Evolutionary conservation across 2,329 filamentous ascomycete genomes (phyloP), one percentile per base, ranked within the genome.

Genomic region (Knufia petricola): DNA sequence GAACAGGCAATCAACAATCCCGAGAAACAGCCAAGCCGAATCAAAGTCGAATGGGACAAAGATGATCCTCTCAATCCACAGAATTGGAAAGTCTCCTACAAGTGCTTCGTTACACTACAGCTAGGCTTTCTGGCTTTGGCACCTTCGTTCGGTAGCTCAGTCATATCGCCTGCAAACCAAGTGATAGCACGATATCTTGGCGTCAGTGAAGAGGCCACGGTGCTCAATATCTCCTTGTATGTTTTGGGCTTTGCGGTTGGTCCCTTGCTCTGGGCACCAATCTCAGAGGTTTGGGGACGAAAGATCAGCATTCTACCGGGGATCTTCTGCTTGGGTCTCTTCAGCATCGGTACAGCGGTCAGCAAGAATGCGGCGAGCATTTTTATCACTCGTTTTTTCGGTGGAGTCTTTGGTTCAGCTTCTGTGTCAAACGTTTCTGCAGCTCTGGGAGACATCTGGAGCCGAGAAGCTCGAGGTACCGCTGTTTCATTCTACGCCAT

Each of bases 101-200:
- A 75, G 58, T 64, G 61, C 39, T 73, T 66, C 62, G 62, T 76
- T 44, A 75, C 73, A 0, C 63, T 74, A 15, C 66, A 72, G 45
- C 57, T 77, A 28, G 68, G 71, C 20, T 64, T 76, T 63, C 61
- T 77, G 13, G 73, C 75, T 1, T 58, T 76, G n/a, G 62, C 66
- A 7, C 72, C 70, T 13, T 72, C 67, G 51, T 57, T 75, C 41
- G 74, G 71, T 3, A 73, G 71, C 4, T 73, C 70, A 15, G 74
- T 78, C 49, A 71, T 73, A 32, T 63, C 73, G 1, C 69, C 74
- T 0, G 75, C 71, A 1, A 65, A 69, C 39, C 41, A 60, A 3
- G 61, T 55, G 1, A 69, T 78, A 31, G 64, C 69, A 1, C 50
- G 58, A 26, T 68, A 75, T 45, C 49, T 70, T 21, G 62, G 63